Evolutionary conservation across 1,284 basidiomycete species (phyloP), one percentile per base, ranked within the genome.

Genomic region (Tranzscheliella williamsii): DNA sequence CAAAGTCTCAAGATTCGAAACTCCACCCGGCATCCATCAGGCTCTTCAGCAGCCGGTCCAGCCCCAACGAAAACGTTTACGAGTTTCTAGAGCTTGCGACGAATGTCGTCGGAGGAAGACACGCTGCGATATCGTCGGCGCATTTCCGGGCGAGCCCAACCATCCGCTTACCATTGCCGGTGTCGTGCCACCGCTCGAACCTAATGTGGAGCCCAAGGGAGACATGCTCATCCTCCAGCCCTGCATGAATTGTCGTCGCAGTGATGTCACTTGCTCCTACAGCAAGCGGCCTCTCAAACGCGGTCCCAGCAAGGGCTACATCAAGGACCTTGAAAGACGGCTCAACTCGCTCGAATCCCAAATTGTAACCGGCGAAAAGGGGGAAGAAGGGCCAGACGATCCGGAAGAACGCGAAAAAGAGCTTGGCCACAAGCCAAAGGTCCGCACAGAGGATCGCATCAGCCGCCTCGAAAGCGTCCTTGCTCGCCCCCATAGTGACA

Each of bases 201-300:
- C 53, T 34, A 49, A 56, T 34, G 38, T 38, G 46, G 57, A 61
- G 38, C 50, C 49, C 34, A 41, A 60, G 29, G 54, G 54, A 17
- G 51, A 67, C 33, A 70, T 70, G 67, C 44, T 70, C 39, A 63
- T 70, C 41, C 38, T 70, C 3, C 62, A 65, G 40, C 57, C 67
- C 4, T 70, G 67, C 47, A 52, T 61, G 39, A 70, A 66, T 20
- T 70, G 67, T 32, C 52, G 46, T 11, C 53, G 67, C 16, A 52
- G 48, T 36, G 54, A 57, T 22, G 43, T 63, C 31, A 47, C 40
- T 8, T 70, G 67, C 54, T 42, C 42, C 8, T 70, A 67, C 51
- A 50, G 50, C 43, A 67, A 63, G 46, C 48, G 64, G 2, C 61
- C 64, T 11, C 52, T 58, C 38, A 70, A 70, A 38, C 53, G 67